Evolutionary conservation across 2,329 filamentous ascomycete species (phyloP), one percentile per base, ranked within the genome.

Genomic region (Esteya vermicola): DNA sequence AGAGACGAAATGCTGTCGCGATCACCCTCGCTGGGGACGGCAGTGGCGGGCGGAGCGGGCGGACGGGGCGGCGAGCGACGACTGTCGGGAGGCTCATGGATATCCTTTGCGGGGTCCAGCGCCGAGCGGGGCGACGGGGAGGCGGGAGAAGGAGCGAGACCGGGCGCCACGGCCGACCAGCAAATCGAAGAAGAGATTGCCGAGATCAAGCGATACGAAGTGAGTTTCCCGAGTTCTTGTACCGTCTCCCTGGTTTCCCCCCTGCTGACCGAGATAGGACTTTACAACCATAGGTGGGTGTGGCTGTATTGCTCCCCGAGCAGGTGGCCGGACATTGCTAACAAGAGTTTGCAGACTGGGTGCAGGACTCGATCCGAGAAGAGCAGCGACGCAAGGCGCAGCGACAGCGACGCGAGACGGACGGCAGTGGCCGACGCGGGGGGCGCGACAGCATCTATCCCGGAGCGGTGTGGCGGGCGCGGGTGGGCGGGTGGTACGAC

Each of bases 161-260:
- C 65, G 36, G 61, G 65, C 27, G 58, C 56, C 10, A 67, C 57
- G 26, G 58, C 66, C 22, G 75, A 69, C 41, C 75, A 83, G 52
- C 73, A 80, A 46, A 85, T 93, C 49, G 82, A 86, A 45, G 88
- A 96, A 55, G 91, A 98, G 63, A 94, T 98, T 55, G 88, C 83
- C 21, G 82, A 95, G 65, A 96, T 98, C 57, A 95, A 95, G 64
- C 75, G 89, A 63, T 98, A 98, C 63, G 91, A 94, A 64, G 75
- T 79, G 28, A 57, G 37, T 32, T n/a, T n/a, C n/a, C n/a, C n/a
- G n/a, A n/a, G n/a, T n/a, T n/a, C n/a, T n/a, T n/a, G n/a, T n/a
- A n/a, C n/a, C n/a, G n/a, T n/a, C n/a, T n/a, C n/a, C n/a, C n/a
- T n/a, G n/a, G n/a, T n/a, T n/a, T n/a, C n/a, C n/a, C n/a, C n/a